Conservation (phyloP, 139 green algal genomes). For the Chlamydomonas incerta region DNA sequence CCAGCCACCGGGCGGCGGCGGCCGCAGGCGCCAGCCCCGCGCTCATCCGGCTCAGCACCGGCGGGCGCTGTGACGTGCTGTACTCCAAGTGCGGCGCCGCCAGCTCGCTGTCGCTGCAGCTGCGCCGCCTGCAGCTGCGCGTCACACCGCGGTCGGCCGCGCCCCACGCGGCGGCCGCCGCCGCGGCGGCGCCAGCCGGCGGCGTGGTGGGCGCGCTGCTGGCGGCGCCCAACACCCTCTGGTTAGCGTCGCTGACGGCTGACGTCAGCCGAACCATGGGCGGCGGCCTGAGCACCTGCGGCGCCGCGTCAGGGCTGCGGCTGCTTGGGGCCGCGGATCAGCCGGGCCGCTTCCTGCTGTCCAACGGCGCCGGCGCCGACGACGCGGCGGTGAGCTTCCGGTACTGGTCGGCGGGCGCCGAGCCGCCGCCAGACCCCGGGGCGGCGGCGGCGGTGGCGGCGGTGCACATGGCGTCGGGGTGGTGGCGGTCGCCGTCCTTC, state of each 20-base stretch:
- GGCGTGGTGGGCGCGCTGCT: neutral
- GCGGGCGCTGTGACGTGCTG: too few species aligned
- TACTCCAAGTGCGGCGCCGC: too few species aligned
- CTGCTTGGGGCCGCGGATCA: neutral
- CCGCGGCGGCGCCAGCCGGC: too few species aligned
- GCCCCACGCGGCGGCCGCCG: neutral
- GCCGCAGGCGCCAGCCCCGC: too few species aligned
- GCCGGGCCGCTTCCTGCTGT: conserved; percentile 34
- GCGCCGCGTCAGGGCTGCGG: neutral
- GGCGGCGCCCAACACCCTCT: neutral
- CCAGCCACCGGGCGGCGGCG: neutral
- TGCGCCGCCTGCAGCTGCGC: neutral
- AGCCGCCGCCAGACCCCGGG: neutral
- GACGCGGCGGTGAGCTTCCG: neutral
- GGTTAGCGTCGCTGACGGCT: neutral
- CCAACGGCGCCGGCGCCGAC: conserved; percentile 19
- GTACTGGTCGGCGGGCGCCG: conserved; percentile 7
- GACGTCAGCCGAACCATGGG: too few species aligned
- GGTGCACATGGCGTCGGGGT: neutral
- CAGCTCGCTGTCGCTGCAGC: neutral
- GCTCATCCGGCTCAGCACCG: too few species aligned
- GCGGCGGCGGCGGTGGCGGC: neutral
- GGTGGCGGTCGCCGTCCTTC: neutral
- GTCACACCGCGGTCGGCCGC: neutral
- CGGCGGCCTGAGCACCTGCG: neutral